Evolutionary conservation across 176 grass and related monocot species (phyloP).

Genomic region (Olyra latifolia): DNA sequence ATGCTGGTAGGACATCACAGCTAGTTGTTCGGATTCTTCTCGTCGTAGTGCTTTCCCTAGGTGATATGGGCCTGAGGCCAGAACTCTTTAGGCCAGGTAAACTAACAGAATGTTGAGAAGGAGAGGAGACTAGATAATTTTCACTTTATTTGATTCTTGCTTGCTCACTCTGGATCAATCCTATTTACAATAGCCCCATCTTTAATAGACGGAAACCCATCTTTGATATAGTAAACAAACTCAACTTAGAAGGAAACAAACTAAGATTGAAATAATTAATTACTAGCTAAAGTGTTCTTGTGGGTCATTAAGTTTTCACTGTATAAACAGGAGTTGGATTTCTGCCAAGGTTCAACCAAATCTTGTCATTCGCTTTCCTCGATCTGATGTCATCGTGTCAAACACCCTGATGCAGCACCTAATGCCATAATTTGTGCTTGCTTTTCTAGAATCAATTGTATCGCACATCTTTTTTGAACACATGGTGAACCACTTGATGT

Average conservation of each 20-base stretch:
- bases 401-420: no score
- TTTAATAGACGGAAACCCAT: not conserved
- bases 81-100: not conserved
- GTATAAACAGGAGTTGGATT: not conserved
- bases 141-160: not conserved
- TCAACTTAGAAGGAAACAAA: not conserved
- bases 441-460: not conserved
- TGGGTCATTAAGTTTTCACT: no score
- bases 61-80: not conserved
- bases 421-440: not conserved
- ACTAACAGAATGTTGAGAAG: slow-evolving; percentile 4
- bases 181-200: not conserved
- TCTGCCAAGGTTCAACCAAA: not conserved
- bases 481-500: not conserved
- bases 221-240: not conserved
- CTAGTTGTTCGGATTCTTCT: not conserved
- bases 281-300: no score
- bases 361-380: not conserved
- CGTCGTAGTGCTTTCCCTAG: not conserved
- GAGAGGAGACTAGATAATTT: not conserved
- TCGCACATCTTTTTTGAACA: not conserved
- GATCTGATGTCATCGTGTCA: no score
- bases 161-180: not conserved
- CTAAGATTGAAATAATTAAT: not conserved
- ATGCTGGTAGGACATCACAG: not conserved